Evolutionary conservation across 257 asterid species (phyloP).

Genomic region (Catharanthus roseus): DNA sequence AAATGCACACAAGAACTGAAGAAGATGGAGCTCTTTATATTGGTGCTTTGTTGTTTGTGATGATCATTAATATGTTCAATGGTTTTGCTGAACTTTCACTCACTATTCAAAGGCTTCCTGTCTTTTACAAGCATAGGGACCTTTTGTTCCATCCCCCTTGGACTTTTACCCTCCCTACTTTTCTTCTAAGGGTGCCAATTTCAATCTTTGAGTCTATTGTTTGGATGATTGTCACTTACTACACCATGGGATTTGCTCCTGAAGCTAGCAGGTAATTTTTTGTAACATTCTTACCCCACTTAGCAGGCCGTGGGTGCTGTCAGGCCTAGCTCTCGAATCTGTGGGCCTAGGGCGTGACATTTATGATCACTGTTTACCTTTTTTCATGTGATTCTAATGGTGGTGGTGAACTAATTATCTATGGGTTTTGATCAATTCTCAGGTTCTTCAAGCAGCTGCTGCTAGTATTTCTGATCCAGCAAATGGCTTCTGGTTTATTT

Average conservation of each 20-base stretch:
- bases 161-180: constrained; percentile 58
- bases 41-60: constrained; percentile 56
- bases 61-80: constrained; percentile 56
- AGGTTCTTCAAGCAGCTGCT: constrained; percentile 62
- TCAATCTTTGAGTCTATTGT: constrained; percentile 51
- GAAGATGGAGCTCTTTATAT: constrained; percentile 42
- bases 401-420: neutral
- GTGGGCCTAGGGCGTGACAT: no score
- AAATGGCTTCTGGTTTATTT: constrained; percentile 63
- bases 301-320: no score
- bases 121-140: constrained; percentile 65
- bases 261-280: constrained; percentile 69
- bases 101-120: constrained; percentile 65
- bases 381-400: neutral
- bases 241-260: constrained; percentile 66
- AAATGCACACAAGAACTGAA: constrained; percentile 32
- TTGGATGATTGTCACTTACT: constrained; percentile 51
- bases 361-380: no score
- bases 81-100: constrained; percentile 60
- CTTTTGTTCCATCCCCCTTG: constrained; percentile 68
- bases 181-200: constrained; percentile 55
- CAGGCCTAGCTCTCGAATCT: no score
- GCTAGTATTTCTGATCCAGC: constrained; percentile 53
- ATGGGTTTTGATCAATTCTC: constrained; percentile 2
- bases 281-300: no score